Base-by-base conservation (phyloP, 176 grass and related monocot genomes). In the Olyra latifolia region DNA sequence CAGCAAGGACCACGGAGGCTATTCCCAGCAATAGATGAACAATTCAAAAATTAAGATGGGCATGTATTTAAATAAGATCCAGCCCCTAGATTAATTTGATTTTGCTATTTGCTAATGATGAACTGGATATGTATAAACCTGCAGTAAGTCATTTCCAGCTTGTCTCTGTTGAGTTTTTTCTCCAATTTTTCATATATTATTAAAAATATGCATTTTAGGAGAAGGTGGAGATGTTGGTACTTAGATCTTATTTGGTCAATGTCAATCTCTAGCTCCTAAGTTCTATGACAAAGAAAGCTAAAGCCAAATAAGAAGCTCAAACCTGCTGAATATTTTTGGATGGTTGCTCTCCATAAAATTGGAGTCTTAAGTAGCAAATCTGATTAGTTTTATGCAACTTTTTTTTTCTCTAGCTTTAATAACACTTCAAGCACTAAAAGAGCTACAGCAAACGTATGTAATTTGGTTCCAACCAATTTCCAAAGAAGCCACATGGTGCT, bases 131-230 rank as follows among this genome's bases (percentile, higher is more conserved):
- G n/a, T n/a, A n/a, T n/a, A n/a, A n/a, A n/a, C n/a, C n/a, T n/a
- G n/a, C n/a, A n/a, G 94, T 97, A 64, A 86, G 91, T 89, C 40
- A 86, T n/a, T 86, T 61, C 43, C 6, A 41, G 39, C 29, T 42
- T 42, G 9, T 70, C 22, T n/a, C 46, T 22, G 14, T 70, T 72
- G 32, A 58, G 32, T 35, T 62, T 61, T 9, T 49, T n/a, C 16
- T 38, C n/a, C 3, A 28, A 4, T 28, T 11, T 28, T 48, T 17
- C 24, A 27, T 46, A 44, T 70, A 12, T 69, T 71, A 48, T 16
- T 12, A 29, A 46, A 70, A 46, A 4, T 48, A 48, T 71, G 44
- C 12, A 47, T 28, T 71, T 48, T 48, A 47, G 22, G 14, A 48
- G 22, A 70, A 68, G 65, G 17, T 46, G 38, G 32, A 11, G 29